Evolutionary conservation across 306 rosid genomes (phyloP).

Genomic region (Clitoria ternatea): DNA sequence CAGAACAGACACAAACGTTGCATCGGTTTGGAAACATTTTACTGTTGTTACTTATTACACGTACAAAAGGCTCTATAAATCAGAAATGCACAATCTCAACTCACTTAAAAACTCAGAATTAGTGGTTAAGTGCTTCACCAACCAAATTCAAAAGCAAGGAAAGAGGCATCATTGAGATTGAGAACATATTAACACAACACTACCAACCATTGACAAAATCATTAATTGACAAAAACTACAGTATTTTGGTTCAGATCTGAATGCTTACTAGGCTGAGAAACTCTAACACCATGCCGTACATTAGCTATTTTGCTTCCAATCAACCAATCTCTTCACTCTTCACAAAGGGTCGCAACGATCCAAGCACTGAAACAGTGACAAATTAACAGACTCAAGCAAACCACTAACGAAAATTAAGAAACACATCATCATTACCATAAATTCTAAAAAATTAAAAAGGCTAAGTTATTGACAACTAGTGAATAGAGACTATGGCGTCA

Average conservation of each 20-base stretch:
- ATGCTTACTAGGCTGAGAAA: constrained; percentile 45
- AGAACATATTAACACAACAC: background rate
- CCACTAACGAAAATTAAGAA: constrained; percentile 12
- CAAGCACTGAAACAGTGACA: constrained; percentile 11
- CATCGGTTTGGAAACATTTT: constrained; percentile 2
- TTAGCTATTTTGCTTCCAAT: constrained; percentile 40
- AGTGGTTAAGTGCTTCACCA: background rate
- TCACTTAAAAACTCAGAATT: constrained; percentile 2
- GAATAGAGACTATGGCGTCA: constrained; percentile 11
- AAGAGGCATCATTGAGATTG: background rate
- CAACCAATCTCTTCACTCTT: constrained; percentile 36
- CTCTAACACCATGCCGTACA: constrained; percentile 35
- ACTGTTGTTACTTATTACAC: constrained; percentile 7
- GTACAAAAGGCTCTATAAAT: background rate
- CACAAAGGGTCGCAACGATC: constrained; percentile 24
- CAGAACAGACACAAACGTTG: constrained; percentile 9
- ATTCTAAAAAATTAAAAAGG: background rate
- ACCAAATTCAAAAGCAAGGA: constrained; percentile 8
- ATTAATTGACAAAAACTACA: constrained; percentile 9
- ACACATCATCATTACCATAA: constrained; percentile 2
- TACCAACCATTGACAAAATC: background rate
- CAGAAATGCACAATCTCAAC: constrained; percentile 20
- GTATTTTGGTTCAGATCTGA: constrained; percentile 59
- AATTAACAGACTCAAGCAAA: constrained; percentile 23
- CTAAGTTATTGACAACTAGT: background rate